Conservation (phyloP, 345 rosid genomes). For the Syzygium jambos region DNA sequence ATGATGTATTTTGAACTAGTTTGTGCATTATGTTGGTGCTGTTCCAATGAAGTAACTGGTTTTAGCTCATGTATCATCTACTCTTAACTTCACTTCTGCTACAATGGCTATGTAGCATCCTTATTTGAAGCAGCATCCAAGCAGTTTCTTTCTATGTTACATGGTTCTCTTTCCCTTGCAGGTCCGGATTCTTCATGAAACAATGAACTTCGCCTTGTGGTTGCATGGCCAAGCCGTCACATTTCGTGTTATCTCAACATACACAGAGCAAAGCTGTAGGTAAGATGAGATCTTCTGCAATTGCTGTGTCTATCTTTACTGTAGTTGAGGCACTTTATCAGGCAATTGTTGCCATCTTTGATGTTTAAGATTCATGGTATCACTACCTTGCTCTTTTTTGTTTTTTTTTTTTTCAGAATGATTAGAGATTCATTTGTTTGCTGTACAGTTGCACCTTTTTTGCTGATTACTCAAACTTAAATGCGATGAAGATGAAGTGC, state of each 20-base stretch:
- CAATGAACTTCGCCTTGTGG: constrained; percentile 90
- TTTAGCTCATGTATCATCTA: background rate
- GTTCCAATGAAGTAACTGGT: background rate
- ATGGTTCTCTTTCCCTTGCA: constrained; percentile 11
- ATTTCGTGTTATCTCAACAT: constrained; percentile 63
- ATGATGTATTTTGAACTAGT: background rate
- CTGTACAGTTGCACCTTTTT: background rate
- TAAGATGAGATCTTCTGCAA: constrained; percentile 29
- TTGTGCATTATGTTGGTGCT: background rate
- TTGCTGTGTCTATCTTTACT: background rate
- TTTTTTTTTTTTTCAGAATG: background rate
- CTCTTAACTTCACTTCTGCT: background rate
- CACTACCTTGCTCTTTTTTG: background rate
- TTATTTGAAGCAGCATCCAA: background rate
- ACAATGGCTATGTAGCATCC: background rate
- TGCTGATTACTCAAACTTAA: background rate
- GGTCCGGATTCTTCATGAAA: constrained; percentile 70
- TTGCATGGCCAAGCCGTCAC: constrained; percentile 57
- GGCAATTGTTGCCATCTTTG: background rate
- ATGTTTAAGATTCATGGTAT: background rate
- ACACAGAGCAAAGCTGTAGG: constrained; percentile 82
- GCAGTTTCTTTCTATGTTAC: background rate
- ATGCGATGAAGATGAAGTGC: background rate
- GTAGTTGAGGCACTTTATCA: background rate
- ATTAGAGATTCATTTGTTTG: background rate